Conservation (phyloP, 345 rosid species). For the Hibiscus mutabilis region DNA sequence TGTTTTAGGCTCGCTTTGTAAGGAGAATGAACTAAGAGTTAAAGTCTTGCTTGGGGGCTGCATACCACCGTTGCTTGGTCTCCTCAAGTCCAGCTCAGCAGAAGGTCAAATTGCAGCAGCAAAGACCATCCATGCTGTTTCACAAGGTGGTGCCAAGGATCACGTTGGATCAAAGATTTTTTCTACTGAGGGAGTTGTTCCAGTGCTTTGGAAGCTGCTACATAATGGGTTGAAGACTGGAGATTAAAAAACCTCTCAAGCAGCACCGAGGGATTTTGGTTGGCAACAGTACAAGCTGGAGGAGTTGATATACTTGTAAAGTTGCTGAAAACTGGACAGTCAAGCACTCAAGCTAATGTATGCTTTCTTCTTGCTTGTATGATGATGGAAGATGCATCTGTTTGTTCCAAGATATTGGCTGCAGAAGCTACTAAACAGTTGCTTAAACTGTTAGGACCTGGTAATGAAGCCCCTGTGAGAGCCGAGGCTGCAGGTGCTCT, state of each 20-base stretch:
- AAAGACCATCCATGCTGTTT: slow-evolving; percentile 91
- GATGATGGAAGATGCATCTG: slow-evolving; percentile 94
- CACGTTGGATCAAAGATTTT: slow-evolving; percentile 98
- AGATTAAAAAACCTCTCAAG: slow-evolving; percentile 78
- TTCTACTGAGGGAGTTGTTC: slow-evolving; percentile 99
- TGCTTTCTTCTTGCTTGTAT: slow-evolving; percentile 96
- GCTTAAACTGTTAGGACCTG: slow-evolving; percentile 84
- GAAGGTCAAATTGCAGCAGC: slow-evolving; percentile 98
- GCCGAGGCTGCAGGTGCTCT: slow-evolving; percentile 99
- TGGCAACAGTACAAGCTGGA: slow-evolving; percentile 84
- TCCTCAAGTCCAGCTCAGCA: slow-evolving; percentile 89
- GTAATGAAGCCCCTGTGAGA: slow-evolving; percentile 92
- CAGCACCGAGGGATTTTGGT: slow-evolving; percentile 96
- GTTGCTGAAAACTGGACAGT: slow-evolving; percentile 74
- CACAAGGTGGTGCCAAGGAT: slow-evolving; percentile 94
- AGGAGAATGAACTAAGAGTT: slow-evolving; percentile 95
- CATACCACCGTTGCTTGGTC: slow-evolving; percentile 98
- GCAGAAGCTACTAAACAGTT: slow-evolving; percentile 90
- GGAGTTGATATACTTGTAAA: slow-evolving; percentile 96
- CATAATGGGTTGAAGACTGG: slow-evolving; percentile 69
- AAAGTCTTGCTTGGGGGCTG: slow-evolving; percentile 99
- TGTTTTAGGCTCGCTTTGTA: slow-evolving; percentile 94
- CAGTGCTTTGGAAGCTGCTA: slow-evolving; percentile 84
- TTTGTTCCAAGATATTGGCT: slow-evolving; percentile 78
- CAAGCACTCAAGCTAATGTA: slow-evolving; percentile 82